Base-by-base conservation (phyloP, 306 rosid species). In the Herpetospermum pedunculosum region DNA sequence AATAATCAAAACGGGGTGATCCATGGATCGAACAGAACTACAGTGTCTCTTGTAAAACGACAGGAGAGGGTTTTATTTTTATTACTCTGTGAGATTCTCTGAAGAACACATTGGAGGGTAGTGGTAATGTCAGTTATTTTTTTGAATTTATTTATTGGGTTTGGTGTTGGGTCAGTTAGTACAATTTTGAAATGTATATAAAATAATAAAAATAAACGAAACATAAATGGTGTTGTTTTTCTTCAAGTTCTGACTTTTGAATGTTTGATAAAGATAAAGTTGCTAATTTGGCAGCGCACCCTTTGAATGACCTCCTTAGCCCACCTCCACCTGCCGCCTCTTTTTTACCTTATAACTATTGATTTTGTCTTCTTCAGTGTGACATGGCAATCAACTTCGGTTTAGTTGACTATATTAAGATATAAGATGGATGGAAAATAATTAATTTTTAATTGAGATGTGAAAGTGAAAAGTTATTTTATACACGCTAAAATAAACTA, bases 1-100 rank as follows among this genome's bases (percentile, higher is more conserved):
- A n/a, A n/a, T n/a, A n/a, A n/a, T n/a, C n/a, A n/a, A 21, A 14
- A 52, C 23, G 30, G 35, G 77, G 74, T 70, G 75, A 72, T 44
- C 57, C 75, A 75, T 58, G 68, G 58, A 78, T 82, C 49, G 53
- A 44, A 40, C 75, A 54, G 68, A 38, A 18, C 4, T n/a, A 44
- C 49, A 13, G 49, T 5, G 14, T 54, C 47, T 57, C 11, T 67
- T 30, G 0, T 23, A 53, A 53, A 53, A 53, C 60, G 70, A 63
- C 70, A 63, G 69, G 26, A 32, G 16, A 59, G 34, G 62, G 14
- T n/a, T 15, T 62, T 29, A 4, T 4, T 12, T 40, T 67, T 38
- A 70, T 70, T 46, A 26, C 57, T 47, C 29, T 44, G 43, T 70
- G 75, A 70, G 75, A 70, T 70, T 70, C 75, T 70, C 57, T 70